Percentiles rank a stretch among this genome's conserved stretches.
phyloP scores from a whole-genome alignment of 1,139 yeast genomes.

The Pichia sp. region DNA sequence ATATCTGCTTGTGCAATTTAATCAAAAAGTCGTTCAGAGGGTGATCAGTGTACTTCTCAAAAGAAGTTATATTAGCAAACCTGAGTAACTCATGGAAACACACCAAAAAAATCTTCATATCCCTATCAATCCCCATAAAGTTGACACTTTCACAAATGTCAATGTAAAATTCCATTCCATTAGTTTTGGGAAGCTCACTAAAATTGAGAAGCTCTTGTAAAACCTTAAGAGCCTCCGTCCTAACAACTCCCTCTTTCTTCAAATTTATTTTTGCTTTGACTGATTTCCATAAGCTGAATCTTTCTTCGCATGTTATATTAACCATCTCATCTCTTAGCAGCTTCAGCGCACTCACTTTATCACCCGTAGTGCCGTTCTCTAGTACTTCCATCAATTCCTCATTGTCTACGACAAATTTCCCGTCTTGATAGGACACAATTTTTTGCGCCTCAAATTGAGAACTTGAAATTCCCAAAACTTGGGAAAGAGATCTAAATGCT shows the following conservation, averaged over 20 bases:
- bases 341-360: conserved; percentile 50
- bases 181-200: conserved; percentile 46
- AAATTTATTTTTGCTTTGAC: conserved; percentile 53
- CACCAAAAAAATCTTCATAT: conserved; percentile 49
- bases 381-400: conserved; percentile 40
- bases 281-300: conserved; percentile 75
- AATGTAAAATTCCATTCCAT: conserved; percentile 53
- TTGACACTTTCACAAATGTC: conserved; percentile 52
- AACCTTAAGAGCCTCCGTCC: conserved; percentile 53
- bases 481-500: conserved; percentile 13
- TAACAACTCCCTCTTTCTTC: conserved; percentile 38
- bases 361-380: conserved; percentile 35
- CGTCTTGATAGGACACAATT: conserved; percentile 28
- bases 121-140: conserved; percentile 42
- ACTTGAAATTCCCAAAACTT: conserved; percentile 13
- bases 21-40: conserved; percentile 42
- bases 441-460: conserved; percentile 7
- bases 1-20: conserved; percentile 19
- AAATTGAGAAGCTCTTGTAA: conserved; percentile 52
- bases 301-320: conserved; percentile 51
- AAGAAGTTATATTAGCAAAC: conserved; percentile 49
- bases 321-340: conserved; percentile 48
- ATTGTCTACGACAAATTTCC: conserved; percentile 50
- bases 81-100: conserved; percentile 54
- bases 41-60: conserved; percentile 44